Base-by-base conservation (phyloP, 2,329 filamentous ascomycete genomes). In the Sphaerostilbella broomeana region DNA sequence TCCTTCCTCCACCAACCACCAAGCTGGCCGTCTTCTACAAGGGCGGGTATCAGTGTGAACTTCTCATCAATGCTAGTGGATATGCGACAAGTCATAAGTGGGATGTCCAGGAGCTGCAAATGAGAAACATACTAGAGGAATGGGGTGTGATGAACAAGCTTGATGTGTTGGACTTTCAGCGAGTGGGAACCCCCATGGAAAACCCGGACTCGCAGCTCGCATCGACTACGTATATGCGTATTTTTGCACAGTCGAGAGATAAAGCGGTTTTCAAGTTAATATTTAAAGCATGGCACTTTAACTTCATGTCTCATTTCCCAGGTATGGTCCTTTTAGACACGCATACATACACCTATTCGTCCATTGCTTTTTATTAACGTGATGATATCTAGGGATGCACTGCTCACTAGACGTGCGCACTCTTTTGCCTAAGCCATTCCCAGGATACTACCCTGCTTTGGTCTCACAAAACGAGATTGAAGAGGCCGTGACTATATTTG, bases 161-260 rank as follows among this genome's bases (percentile, higher is more conserved):
- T 30, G 65, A 73, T 38, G 53, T 70, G 3, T 57, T 77, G n/a
- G 70, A 75, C 25, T 75, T 76, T 36, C 71, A 75, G 50, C 52
- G 65, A 3, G 36, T 54, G 27, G 50, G 52, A 17, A 41, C 42
- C 4, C 40, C 47, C 6, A 45, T 36, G 42, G 44, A 45, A 7
- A 63, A 70, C 26, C 66, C 68, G 3, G 38, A 46, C 2, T 58
- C 50, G 6, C 67, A 72, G 47, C 49, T 62, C 5, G 49, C 57
- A 3, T 62, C 64, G 27, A 71, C 67, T 3, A 68, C 64, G 3
- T 68, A 67, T 43, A 52, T 69, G 35, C 62, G 68, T 11, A 55
- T 70, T 15, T 68, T 70, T 35, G 56, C 60, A 3, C 62, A 69
- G 47, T 60, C 66, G 5, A 52, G 45, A 10, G 48, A 55, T 3